phyloP scores from a whole-genome alignment of 352 stramenopile genomes.

The Phytophthora pini region DNA sequence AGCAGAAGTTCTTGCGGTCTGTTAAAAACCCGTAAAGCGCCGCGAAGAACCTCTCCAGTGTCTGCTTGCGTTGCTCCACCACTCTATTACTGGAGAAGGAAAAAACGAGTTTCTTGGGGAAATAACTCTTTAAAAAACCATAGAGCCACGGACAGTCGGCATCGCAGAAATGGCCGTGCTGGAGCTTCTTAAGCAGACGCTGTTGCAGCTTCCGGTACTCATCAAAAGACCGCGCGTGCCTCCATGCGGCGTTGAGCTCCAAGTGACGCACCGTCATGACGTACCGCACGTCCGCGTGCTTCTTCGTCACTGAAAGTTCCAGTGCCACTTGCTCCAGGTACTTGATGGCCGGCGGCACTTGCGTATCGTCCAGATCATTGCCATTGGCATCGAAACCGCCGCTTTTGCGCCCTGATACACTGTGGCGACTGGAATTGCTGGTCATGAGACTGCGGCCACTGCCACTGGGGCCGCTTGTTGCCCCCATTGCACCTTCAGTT shows the following conservation, averaged over 20 bases:
- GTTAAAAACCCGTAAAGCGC: slow-evolving; percentile 63
- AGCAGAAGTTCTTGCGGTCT: slow-evolving; percentile 68
- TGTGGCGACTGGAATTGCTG: slow-evolving; percentile 5
- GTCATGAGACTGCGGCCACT: slow-evolving; percentile 10
- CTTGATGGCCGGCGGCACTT: slow-evolving; percentile 49
- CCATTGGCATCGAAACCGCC: slow-evolving; percentile 26
- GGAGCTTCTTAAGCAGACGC: slow-evolving; percentile 60
- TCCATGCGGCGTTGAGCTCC: slow-evolving; percentile 49
- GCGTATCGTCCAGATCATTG: slow-evolving; percentile 33
- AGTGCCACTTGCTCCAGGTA: slow-evolving; percentile 63
- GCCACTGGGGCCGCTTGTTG: slow-evolving; percentile 16
- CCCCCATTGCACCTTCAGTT: slow-evolving; percentile 17
- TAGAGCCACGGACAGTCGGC: slow-evolving; percentile 78
- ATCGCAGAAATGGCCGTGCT: slow-evolving; percentile 78
- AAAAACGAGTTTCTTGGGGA: slow-evolving; percentile 73
- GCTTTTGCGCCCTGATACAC: slow-evolving; percentile 35
- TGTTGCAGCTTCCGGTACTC: slow-evolving; percentile 80
- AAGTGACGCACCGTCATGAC: slow-evolving; percentile 57
- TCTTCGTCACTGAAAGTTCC: slow-evolving; percentile 54
- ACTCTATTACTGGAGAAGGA: slow-evolving; percentile 53
- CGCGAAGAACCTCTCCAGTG: slow-evolving; percentile 67
- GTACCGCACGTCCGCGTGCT: slow-evolving; percentile 66
- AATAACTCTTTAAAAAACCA: slow-evolving; percentile 81
- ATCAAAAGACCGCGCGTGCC: slow-evolving; percentile 63
- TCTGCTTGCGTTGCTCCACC: slow-evolving; percentile 51